These are phyloP conservation scores for Dactylellina haptotyla DNA, from an alignment of 2,329 filamentous ascomycete species.

Conservation along the genomic window DNA sequence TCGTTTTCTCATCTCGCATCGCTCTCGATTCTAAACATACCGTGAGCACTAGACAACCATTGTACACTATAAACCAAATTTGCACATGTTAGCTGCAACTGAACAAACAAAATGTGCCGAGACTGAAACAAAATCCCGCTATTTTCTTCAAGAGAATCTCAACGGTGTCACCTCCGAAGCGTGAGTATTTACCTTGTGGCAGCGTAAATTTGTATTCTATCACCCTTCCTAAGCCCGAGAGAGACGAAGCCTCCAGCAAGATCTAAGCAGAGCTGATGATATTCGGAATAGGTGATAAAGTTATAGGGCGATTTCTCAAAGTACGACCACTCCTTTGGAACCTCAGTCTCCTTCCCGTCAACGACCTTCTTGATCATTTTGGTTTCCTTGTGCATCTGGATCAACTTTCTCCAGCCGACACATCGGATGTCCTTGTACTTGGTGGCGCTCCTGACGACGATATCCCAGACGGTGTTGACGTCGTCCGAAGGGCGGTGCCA, in stretches of 20 bases:
- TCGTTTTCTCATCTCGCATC: neutral
- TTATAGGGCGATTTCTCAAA: constrained; percentile 83
- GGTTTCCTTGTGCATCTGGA: constrained; percentile 81
- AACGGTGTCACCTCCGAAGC: neutral
- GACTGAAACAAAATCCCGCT: too few species aligned
- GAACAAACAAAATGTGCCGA: too few species aligned
- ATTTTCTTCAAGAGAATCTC: too few species aligned
- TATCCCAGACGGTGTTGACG: constrained; percentile 80
- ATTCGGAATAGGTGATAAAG: constrained; percentile 82
- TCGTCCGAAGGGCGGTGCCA: constrained; percentile 73
- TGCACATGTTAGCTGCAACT: constrained; percentile 27
- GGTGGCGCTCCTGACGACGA: constrained; percentile 75
- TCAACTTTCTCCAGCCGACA: constrained; percentile 76
- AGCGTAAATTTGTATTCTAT: constrained; percentile 83
- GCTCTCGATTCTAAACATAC: constrained; percentile 60
- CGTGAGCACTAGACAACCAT: constrained; percentile 86
- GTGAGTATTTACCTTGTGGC: constrained; percentile 73
- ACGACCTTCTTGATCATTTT: constrained; percentile 91
- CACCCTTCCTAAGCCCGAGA: constrained; percentile 74
- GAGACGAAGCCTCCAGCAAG: constrained; percentile 78
- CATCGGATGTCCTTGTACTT: constrained; percentile 72
- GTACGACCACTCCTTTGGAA: constrained; percentile 91
- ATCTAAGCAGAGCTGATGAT: constrained; percentile 74
- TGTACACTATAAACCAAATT: constrained; percentile 72
- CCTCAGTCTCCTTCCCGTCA: constrained; percentile 79